Conservation (phyloP, 129 eudicot genomes). For the Artemisia annua region DNA sequence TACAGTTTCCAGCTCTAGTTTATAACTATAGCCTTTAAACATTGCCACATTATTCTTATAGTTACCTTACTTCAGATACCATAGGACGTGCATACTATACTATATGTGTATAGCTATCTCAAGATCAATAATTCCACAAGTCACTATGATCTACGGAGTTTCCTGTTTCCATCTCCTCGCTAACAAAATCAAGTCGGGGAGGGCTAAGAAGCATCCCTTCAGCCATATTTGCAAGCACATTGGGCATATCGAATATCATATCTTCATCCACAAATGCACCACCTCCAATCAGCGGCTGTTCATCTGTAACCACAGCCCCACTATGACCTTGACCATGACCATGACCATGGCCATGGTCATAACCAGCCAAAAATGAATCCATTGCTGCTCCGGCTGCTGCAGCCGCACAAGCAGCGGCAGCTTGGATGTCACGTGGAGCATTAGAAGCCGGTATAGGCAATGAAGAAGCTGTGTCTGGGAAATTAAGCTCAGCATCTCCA, state of each 20-base stretch:
- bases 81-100: constrained; percentile 9
- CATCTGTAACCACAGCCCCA: constrained; percentile 7
- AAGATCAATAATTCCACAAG: constrained; percentile 44
- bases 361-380: constrained; percentile 40
- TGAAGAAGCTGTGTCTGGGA: constrained; percentile 56
- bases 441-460: constrained; percentile 60
- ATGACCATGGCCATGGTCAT: constrained; percentile 7
- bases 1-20: constrained; percentile 35
- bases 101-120: background rate
- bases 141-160: constrained; percentile 24
- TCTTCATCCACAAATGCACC: constrained; percentile 67
- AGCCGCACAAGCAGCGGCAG: constrained; percentile 70
- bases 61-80: background rate
- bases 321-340: constrained; percentile 5
- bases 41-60: constrained; percentile 35
- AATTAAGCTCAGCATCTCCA: constrained; percentile 60
- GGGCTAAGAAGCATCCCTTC: constrained; percentile 84
- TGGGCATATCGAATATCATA: constrained; percentile 77
- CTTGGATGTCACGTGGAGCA: constrained; percentile 64
- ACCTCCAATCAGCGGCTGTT: constrained; percentile 13
- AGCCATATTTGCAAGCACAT: constrained; percentile 72
- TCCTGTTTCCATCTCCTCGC: constrained; percentile 25
- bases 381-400: constrained; percentile 64
- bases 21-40: constrained; percentile 28
- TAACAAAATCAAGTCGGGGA: constrained; percentile 37